Base-by-base conservation (phyloP, 192 early-diverging fungal species). In the Spinellus fusiger region DNA sequence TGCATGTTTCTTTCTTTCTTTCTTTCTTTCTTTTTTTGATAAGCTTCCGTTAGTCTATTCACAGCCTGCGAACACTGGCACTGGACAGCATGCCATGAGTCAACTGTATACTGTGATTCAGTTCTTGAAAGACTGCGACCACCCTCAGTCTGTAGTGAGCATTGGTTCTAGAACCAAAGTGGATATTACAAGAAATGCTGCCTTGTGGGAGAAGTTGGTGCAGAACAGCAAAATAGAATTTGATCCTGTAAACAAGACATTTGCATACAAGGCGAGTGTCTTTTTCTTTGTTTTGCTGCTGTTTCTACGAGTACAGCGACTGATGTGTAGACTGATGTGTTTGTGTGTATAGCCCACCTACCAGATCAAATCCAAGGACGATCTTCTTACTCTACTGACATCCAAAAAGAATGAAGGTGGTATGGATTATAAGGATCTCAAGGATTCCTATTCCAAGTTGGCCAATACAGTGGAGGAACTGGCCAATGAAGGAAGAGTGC, bases 371-470 rank as follows among this genome's bases (percentile, higher is more conserved):
- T 77, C 74, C 31, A 83, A 83, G 31, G 87, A 90, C 13, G 91
- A 91, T 54, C 71, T 93, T 23, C 54, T 92, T 8, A 69, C 73
- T 20, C 69, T 89, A 16, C 62, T 93, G 48, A 66, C 75, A 31
- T 61, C 65, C n/a, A 76, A 77, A 33, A 68, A 74, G 25, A 80
- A 81, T 46, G 64, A 81, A 46, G 70, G 73, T 4, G 91, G 86
- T 1, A 81, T 89, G 70, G 89, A 91, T 37, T 84, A 83, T 38
- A 89, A 86, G 63, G 85, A 83, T 28, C 76, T 93, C 15, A 79
- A 79, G 34, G 89, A 93, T 50, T 90, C 88, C 10, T 90, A 88
- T 61, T 71, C 86, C 22, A 84, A 86, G 29, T 61, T 84, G 18
- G 55, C 56, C n/a, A 65, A 71, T 47, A 66, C 75, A 23, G 77